Evolutionary conservation across 805 yeast genomes (phyloP).

Genomic region (Jamesozyma spencerorum): DNA sequence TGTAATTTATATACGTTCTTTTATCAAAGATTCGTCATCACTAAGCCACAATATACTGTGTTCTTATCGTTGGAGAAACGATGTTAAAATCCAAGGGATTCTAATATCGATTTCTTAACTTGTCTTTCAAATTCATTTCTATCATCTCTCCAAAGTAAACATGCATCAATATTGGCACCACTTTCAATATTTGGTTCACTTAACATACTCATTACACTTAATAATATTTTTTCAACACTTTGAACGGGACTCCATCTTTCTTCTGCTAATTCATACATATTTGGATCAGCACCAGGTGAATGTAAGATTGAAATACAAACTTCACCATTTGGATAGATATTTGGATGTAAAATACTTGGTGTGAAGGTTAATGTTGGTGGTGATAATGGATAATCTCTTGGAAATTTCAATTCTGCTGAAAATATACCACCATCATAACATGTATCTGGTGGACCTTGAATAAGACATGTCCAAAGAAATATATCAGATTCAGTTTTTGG

Average conservation of each 20-base stretch:
- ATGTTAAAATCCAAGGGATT: slow-evolving; percentile 62
- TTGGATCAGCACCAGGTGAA: slow-evolving; percentile 95
- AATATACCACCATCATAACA: slow-evolving; percentile 85
- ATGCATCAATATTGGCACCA: slow-evolving; percentile 80
- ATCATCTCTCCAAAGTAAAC: slow-evolving; percentile 84
- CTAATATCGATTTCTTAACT: slow-evolving; percentile 59
- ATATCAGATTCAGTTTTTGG: slow-evolving; percentile 70
- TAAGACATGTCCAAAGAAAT: slow-evolving; percentile 73
- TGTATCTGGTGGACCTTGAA: slow-evolving; percentile 78
- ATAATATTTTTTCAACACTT: slow-evolving; percentile 88
- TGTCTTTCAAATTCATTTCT: slow-evolving; percentile 54
- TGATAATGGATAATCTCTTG: slow-evolving; percentile 70
- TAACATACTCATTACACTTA: slow-evolving; percentile 90
- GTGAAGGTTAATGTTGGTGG: slow-evolving; percentile 72
- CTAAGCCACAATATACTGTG: too few species aligned
- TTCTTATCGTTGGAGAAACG: too few species aligned
- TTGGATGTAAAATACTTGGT: slow-evolving; percentile 86
- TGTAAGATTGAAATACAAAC: slow-evolving; percentile 94
- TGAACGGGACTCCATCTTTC: slow-evolving; percentile 98
- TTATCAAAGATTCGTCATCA: too few species aligned
- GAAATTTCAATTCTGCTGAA: slow-evolving; percentile 64
- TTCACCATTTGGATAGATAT: slow-evolving; percentile 86
- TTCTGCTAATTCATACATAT: slow-evolving; percentile 88
- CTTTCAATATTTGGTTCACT: slow-evolving; percentile 96
- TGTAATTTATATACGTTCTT: too few species aligned